A percentile compares a stretch with the other conserved stretches of the same genome.
phyloP scores from a whole-genome alignment of 2,329 filamentous ascomycete species.

The Dendryphion nanum region DNA sequence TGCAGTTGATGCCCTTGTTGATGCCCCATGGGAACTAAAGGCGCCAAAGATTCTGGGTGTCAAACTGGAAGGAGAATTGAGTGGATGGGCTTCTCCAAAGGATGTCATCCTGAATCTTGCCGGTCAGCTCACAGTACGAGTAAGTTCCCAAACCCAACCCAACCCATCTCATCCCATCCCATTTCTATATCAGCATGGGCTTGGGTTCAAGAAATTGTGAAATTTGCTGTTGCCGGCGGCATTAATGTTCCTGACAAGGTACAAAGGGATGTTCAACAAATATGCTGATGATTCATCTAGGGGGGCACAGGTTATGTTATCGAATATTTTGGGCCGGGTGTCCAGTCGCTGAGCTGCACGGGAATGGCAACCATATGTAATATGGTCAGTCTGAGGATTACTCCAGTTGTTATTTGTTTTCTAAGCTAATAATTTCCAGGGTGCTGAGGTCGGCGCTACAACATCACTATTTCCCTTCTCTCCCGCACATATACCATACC shows the following conservation, averaged over 20 bases:
- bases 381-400: no score
- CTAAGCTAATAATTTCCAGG: conserved; percentile 34
- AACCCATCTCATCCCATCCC: no score
- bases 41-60: conserved; percentile 89
- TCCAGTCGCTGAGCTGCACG: conserved; percentile 84
- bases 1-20: conserved; percentile 93
- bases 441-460: conserved; percentile 88
- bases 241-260: no score
- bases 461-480: conserved; percentile 96
- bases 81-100: conserved; percentile 91
- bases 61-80: conserved; percentile 76
- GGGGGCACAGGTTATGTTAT: conserved; percentile 94
- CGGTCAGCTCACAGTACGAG: conserved; percentile 81
- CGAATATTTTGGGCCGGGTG: conserved; percentile 89
- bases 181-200: no score
- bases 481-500: conserved; percentile 77
- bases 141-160: no score
- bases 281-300: conserved; percentile 15
- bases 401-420: no score
- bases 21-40: conserved; percentile 96
- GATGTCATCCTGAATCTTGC: conserved; percentile 91
- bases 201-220: no score
- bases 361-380: conserved; percentile 69
- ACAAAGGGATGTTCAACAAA: no score
- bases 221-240: no score